A percentile compares a stretch with the other conserved stretches of the same genome.
Conservation (phyloP, 164 flowering plant genomes). For the Brasenia schreberi region DNA sequence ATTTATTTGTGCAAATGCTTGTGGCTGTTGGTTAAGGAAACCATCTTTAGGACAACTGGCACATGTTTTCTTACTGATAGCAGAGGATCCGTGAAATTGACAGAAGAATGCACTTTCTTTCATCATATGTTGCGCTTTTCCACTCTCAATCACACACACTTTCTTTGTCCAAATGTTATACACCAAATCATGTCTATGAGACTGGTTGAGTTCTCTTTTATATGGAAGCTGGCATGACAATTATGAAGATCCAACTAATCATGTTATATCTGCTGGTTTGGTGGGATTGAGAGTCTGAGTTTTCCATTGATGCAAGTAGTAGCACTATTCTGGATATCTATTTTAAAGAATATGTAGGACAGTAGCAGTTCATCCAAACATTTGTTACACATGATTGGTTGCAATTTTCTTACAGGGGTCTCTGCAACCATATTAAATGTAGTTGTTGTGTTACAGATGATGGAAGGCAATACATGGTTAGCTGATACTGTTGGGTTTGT, state of each 20-base stretch:
- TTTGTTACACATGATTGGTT: no score
- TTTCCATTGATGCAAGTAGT: no score
- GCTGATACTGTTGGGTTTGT: constrained; percentile 84
- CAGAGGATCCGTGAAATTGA: background rate
- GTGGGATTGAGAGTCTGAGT: no score
- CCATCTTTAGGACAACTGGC: background rate
- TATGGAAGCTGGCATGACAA: no score
- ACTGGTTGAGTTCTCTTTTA: no score
- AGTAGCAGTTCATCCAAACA: no score
- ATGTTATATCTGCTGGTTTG: no score
- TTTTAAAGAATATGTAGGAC: no score
- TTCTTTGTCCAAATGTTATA: background rate
- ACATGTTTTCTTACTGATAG: background rate
- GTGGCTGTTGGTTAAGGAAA: no score
- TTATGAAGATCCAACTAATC: no score
- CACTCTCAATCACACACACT: background rate
- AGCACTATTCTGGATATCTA: no score
- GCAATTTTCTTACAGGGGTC: background rate
- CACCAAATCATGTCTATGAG: background rate
- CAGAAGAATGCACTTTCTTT: background rate
- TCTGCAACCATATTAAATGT: background rate
- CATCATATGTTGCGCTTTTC: background rate
- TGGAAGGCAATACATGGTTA: constrained; percentile 98
- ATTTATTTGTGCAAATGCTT: no score
- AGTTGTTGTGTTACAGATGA: constrained; percentile 33